Conservation (phyloP, 768 basidiomycete species). For the Boletus speciosus region DNA sequence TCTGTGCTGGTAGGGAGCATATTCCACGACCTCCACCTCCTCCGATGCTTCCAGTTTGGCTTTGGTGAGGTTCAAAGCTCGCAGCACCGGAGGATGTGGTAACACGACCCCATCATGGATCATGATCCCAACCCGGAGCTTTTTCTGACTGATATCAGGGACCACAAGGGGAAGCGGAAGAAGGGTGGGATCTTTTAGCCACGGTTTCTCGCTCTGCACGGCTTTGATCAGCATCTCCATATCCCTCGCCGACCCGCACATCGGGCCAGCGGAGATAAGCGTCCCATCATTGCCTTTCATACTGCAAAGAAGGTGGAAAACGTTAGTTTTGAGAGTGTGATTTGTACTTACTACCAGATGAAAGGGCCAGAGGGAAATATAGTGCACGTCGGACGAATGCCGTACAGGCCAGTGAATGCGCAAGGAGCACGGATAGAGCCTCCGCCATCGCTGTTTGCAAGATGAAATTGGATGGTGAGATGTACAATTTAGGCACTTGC, state of each 20-base stretch:
- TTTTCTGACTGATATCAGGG: slow-evolving; percentile 25
- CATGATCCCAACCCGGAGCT: slow-evolving; percentile 28
- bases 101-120: slow-evolving; percentile 36
- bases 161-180: slow-evolving; percentile 29
- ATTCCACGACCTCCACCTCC: slow-evolving; percentile 36
- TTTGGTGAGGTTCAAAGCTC: slow-evolving; percentile 39
- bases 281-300: slow-evolving; percentile 25
- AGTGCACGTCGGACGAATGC: slow-evolving; percentile 37
- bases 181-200: slow-evolving; percentile 37
- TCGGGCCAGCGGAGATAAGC: slow-evolving; percentile 17
- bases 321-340: background rate
- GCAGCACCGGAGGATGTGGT: slow-evolving; percentile 40
- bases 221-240: slow-evolving; percentile 19
- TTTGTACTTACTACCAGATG: slow-evolving; percentile 20
- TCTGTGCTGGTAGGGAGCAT: slow-evolving; percentile 34
- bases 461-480: background rate
- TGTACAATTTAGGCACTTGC: slow-evolving; percentile 15
- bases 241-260: slow-evolving; percentile 28
- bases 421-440: slow-evolving; percentile 39
- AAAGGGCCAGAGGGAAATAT: slow-evolving; percentile 24
- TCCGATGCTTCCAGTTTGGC: slow-evolving; percentile 33
- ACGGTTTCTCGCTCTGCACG: slow-evolving; percentile 35
- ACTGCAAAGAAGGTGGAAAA: slow-evolving; percentile 16
- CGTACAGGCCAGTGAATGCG: slow-evolving; percentile 38
- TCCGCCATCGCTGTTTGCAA: slow-evolving; percentile 28